phyloP scores from a whole-genome alignment of 2,329 filamentous ascomycete genomes.

The Verticillium albo-atrum region DNA sequence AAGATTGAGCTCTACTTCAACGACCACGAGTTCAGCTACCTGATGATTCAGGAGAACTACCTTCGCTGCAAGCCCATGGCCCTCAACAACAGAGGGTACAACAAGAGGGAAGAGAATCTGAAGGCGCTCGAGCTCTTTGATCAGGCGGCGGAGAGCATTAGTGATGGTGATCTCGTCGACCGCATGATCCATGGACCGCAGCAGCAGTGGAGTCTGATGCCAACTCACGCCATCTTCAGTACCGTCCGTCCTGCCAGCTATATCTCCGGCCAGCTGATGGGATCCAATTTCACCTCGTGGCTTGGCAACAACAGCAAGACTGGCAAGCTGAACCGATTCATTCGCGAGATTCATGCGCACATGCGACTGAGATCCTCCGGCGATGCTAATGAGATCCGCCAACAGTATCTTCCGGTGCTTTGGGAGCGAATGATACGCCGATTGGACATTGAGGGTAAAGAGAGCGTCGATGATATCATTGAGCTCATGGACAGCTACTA shows the following conservation, averaged over 20 bases:
- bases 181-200: constrained; percentile 98
- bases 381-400: constrained; percentile 88
- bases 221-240: constrained; percentile 90
- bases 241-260: constrained; percentile 90
- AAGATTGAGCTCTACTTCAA: constrained; percentile 99
- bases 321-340: constrained; percentile 69
- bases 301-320: constrained; percentile 91
- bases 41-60: constrained; percentile 99
- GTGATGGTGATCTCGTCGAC: constrained; percentile 92
- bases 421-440: constrained; percentile 77
- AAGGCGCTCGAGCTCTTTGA: constrained; percentile 85
- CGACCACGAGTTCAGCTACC: constrained; percentile 93
- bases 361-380: constrained; percentile 90
- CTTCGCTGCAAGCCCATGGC: constrained; percentile 73
- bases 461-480: constrained; percentile 77
- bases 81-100: constrained; percentile 52
- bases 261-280: constrained; percentile 71
- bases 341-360: constrained; percentile 94
- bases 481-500: constrained; percentile 97
- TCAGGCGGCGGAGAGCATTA: constrained; percentile 90
- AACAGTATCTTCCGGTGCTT: constrained; percentile 86
- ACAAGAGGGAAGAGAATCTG: constrained; percentile 65
- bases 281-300: constrained; percentile 82
- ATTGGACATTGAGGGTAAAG: constrained; percentile 74
- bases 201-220: constrained; percentile 98